Evolutionary conservation across 352 stramenopile species (phyloP).

Genomic region (Phytopythium vexans): DNA sequence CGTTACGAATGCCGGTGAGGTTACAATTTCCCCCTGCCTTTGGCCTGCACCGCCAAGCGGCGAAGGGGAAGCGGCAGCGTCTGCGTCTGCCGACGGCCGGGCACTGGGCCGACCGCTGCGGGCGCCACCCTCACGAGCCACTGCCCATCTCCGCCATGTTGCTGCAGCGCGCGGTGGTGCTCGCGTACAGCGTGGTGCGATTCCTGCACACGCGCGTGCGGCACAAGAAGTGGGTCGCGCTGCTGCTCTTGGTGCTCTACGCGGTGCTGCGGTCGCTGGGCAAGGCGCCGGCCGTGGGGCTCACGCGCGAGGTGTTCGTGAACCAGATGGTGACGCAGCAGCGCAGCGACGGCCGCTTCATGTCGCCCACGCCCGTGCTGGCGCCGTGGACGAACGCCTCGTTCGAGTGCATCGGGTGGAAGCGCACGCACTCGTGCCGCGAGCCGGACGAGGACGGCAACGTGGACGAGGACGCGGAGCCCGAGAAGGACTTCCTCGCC

Average conservation of each 20-base stretch:
- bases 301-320: constrained; percentile 64
- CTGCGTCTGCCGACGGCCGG: too few species aligned
- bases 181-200: constrained; percentile 51
- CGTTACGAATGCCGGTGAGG: too few species aligned
- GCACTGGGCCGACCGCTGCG: too few species aligned
- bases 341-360: constrained; percentile 56
- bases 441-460: constrained; percentile 43
- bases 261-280: constrained; percentile 52
- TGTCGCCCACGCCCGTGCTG: constrained; percentile 48
- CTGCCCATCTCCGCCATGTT: constrained; percentile 28
- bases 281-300: constrained; percentile 43
- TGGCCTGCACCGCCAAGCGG: too few species aligned
- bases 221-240: constrained; percentile 68
- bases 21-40: too few species aligned
- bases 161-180: constrained; percentile 69
- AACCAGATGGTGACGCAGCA: constrained; percentile 72
- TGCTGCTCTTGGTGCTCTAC: constrained; percentile 49
- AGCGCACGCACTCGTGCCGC: constrained; percentile 72
- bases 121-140: too few species aligned
- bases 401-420: constrained; percentile 86
- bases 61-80: too few species aligned
- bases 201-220: constrained; percentile 60
- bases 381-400: constrained; percentile 71
- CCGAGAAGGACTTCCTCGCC: constrained; percentile 70
- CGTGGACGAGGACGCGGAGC: constrained; percentile 29